phyloP scores from a whole-genome alignment of 139 green algal genomes.

The Coccomyxa sp. region DNA sequence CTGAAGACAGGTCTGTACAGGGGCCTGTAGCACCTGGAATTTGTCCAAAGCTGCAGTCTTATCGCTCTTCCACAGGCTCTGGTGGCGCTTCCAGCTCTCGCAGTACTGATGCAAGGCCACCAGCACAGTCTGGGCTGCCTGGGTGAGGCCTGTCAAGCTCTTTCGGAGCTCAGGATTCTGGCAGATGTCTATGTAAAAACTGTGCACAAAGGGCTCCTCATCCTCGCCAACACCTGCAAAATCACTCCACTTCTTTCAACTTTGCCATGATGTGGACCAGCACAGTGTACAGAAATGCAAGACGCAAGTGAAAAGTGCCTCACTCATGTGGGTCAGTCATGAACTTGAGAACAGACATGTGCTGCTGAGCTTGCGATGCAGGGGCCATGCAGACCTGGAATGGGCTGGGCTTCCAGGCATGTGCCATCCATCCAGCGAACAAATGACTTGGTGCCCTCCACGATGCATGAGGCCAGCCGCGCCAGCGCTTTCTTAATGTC shows the following conservation, averaged over 20 bases:
- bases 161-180: slow-evolving; percentile 50
- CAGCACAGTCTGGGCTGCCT: slow-evolving; percentile 53
- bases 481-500: slow-evolving; percentile 73
- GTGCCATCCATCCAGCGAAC: slow-evolving; percentile 89
- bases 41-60: slow-evolving; percentile 71
- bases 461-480: slow-evolving; percentile 57
- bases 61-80: slow-evolving; percentile 83
- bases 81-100: slow-evolving; percentile 70
- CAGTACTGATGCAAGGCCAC: slow-evolving; percentile 26
- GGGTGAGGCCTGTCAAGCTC: slow-evolving; percentile 61
- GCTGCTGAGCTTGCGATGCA: not conserved
- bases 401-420: slow-evolving; percentile 76
- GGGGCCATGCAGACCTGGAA: slow-evolving; percentile 23
- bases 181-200: slow-evolving; percentile 76
- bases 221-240: slow-evolving; percentile 27
- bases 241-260: not conserved
- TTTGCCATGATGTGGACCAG: slow-evolving; percentile 6
- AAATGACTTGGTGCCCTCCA: slow-evolving; percentile 74
- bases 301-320: not conserved
- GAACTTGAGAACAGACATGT: not conserved
- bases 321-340: not conserved
- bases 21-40: slow-evolving; percentile 48
- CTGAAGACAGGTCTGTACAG: too few species aligned
- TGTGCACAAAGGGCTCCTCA: slow-evolving; percentile 69
- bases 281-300: not conserved